Percentiles rank a stretch among this genome's conserved stretches.
Evolutionary conservation across 106 monocot species (phyloP).

Genomic region (Dendrobium catenatum): DNA sequence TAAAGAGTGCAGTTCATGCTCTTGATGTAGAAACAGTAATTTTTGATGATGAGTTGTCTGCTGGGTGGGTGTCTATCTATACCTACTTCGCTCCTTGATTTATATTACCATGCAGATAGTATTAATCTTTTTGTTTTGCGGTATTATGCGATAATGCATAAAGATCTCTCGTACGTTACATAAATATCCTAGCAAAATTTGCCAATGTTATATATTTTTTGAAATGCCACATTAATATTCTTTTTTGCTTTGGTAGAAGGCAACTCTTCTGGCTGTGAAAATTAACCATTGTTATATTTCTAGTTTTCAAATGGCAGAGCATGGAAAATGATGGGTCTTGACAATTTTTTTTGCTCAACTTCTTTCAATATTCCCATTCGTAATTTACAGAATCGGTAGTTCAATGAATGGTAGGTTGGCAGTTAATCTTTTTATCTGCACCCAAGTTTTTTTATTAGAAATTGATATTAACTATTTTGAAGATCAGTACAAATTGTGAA

Average conservation of each 20-base stretch:
- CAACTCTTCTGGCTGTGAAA: neutral
- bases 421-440: neutral
- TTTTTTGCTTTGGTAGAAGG: neutral
- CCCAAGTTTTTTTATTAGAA: neutral
- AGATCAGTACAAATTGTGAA: neutral
- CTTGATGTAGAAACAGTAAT: constrained; percentile 93
- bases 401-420: neutral
- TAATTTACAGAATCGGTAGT: neutral
- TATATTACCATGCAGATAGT: neutral
- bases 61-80: constrained; percentile 53
- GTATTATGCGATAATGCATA: neutral
- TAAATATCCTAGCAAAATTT: neutral
- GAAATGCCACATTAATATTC: neutral
- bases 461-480: neutral
- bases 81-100: neutral
- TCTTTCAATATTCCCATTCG: neutral
- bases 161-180: neutral
- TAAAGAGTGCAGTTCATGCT: constrained; percentile 77
- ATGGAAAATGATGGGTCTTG: neutral
- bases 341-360: neutral
- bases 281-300: neutral
- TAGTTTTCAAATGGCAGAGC: neutral
- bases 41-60: constrained; percentile 92
- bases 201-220: neutral
- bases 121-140: neutral